phyloP scores from a whole-genome alignment of 2,329 filamentous ascomycete genomes.

The Colletotrichum chrysophilum region DNA sequence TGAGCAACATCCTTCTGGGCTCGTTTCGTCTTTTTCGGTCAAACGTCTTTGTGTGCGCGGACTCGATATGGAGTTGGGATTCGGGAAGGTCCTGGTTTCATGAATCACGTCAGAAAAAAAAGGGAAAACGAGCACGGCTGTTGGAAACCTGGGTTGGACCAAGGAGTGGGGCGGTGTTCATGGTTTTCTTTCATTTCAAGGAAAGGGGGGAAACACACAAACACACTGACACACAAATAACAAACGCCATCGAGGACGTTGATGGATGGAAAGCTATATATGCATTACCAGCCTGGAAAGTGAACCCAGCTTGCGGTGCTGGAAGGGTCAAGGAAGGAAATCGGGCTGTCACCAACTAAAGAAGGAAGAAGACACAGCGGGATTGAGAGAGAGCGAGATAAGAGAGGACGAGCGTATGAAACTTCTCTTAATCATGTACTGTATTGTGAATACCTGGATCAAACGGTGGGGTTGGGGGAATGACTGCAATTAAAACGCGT shows the following conservation, averaged over 20 bases:
- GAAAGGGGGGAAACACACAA: neutral
- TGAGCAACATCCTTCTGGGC: neutral
- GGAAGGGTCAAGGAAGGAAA: neutral
- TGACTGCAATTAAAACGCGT: conserved; percentile 10
- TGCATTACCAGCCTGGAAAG: neutral
- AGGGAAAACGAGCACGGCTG: neutral
- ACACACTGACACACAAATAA: neutral
- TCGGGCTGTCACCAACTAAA: neutral
- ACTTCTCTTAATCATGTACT: conserved; percentile 17
- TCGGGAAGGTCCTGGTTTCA: conserved; percentile 15
- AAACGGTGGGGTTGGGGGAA: neutral
- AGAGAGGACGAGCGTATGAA: conserved; percentile 15
- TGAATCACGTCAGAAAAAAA: conserved; percentile 8
- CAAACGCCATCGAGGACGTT: neutral
- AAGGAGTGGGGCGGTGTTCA: neutral
- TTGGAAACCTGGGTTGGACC: neutral
- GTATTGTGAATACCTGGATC: conserved; percentile 23
- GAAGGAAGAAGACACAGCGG: neutral
- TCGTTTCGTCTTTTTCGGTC: neutral
- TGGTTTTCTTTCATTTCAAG: neutral
- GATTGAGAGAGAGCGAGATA: neutral
- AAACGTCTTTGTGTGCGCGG: neutral
- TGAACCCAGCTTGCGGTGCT: neutral
- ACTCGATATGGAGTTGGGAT: conserved; percentile 16
- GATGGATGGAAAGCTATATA: neutral